Evolutionary conservation across 2,329 filamentous ascomycete genomes (phyloP), one percentile per base, ranked within the genome.

Genomic region (Stagonosporopsis chrysanthemi): DNA sequence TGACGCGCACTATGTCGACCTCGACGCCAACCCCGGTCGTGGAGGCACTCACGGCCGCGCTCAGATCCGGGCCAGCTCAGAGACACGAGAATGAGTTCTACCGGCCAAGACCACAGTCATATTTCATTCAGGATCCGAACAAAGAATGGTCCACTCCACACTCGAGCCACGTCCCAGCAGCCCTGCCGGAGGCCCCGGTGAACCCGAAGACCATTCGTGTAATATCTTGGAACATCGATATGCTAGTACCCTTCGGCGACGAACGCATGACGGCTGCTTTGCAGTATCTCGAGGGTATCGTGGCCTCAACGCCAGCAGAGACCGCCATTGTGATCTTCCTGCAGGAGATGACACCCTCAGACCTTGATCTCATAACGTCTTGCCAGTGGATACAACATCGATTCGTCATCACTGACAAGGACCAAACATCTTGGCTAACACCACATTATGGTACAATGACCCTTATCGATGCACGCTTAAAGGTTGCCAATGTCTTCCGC

Each of bases 401-500:
- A 3, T 86, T 85, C 68, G 70, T 77, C 56, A 59, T 85, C 9
- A 84, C 82, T 0, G 84, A 86, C 41, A 9, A 80, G 3, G 75
- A 78, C 38, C 59, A 65, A 0, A 65, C 65, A 2, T 73, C 78
- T 51, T 86, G 83, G 84, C 69, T 77, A 22, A 75, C 73, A 2
- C 68, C 69, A 5, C 61, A 75, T 24, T 86, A 86, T 58, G 84
- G 84, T 4, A 87, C 84, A 0, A 78, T 75, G 6, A 84, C 79
- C 0, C 76, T 87, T 11, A 62, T 86, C 1, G 82, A 84, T 53
- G 73, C 71, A n/a, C 72, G 78, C 2, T 65, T 86, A 5, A 66
- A 71, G 5, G 73, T 86, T 49, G 59, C 70, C 0, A 64, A 70
- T 0, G 78, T 80, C 22, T 86, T 85, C 57, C 79, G 85, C 6